These are phyloP conservation scores for Cardiospermum halicacabum DNA, from an alignment of 345 rosid genomes.

Conservation along the genomic window DNA sequence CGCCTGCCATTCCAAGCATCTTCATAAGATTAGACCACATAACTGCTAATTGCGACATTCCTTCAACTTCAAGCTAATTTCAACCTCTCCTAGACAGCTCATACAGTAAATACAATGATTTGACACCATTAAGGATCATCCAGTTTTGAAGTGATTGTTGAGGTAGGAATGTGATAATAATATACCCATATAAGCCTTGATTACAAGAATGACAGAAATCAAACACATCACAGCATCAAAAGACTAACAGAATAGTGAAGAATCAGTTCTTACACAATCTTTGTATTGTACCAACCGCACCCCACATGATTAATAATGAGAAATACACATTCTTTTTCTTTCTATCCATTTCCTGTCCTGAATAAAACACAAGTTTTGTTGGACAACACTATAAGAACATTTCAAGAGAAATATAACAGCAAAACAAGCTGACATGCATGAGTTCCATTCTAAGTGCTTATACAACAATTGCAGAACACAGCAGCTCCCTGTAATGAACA, in stretches of 20 bases:
- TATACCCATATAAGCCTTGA: no score
- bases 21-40: background rate
- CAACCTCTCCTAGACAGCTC: no score
- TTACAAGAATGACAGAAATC: no score
- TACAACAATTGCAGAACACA: conserved; percentile 2
- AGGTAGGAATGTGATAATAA: no score
- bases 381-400: background rate
- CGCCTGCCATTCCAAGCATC: background rate
- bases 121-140: no score
- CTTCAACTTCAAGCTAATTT: no score
- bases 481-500: background rate
- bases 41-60: no score
- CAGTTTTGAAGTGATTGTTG: no score
- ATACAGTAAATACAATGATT: no score
- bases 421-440: background rate
- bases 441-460: background rate
- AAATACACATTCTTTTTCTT: background rate
- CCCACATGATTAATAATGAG: background rate
- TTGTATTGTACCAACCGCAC: background rate
- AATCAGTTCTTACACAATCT: background rate
- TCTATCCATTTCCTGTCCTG: background rate
- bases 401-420: background rate
- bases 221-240: no score
- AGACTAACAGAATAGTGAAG: no score
- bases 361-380: background rate